phyloP scores from a whole-genome alignment of 305 asterid genomes.

The Caryopteris hybrid region DNA sequence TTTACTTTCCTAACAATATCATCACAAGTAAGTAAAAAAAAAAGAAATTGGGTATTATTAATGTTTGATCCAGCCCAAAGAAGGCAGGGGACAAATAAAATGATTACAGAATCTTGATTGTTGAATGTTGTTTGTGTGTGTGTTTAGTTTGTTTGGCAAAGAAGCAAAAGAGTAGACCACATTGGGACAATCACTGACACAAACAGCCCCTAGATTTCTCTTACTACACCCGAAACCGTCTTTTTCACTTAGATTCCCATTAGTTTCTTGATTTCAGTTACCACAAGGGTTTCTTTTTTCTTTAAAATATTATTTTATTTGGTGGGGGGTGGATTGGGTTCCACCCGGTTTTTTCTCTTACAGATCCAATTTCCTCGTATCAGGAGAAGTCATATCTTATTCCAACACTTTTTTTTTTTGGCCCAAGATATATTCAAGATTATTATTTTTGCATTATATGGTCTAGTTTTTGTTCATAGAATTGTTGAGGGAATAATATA shows the following conservation, averaged over 20 bases:
- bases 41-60: not conserved
- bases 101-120: constrained; percentile 3
- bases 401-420: not conserved
- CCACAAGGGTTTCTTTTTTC: too few species aligned
- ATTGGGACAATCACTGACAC: constrained; percentile 27
- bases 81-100: not conserved
- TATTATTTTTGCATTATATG: too few species aligned
- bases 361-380: constrained; percentile 36
- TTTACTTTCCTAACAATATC: not conserved
- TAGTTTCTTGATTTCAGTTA: constrained; percentile 18
- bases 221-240: constrained; percentile 13
- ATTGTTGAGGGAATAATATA: not conserved
- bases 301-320: too few species aligned
- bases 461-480: not conserved
- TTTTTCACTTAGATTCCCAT: constrained; percentile 24
- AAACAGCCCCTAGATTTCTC: constrained; percentile 21
- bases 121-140: not conserved
- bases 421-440: not conserved
- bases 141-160: constrained; percentile 27
- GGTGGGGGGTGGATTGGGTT: too few species aligned
- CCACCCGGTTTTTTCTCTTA: constrained; percentile 22
- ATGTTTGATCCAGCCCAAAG: too few species aligned
- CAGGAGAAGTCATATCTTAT: constrained; percentile 21
- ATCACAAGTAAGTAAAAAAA: not conserved
- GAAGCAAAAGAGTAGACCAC: constrained; percentile 21